These are phyloP conservation scores for Inga oerstediana DNA, from an alignment of 306 rosid genomes.

Conservation along the genomic window DNA sequence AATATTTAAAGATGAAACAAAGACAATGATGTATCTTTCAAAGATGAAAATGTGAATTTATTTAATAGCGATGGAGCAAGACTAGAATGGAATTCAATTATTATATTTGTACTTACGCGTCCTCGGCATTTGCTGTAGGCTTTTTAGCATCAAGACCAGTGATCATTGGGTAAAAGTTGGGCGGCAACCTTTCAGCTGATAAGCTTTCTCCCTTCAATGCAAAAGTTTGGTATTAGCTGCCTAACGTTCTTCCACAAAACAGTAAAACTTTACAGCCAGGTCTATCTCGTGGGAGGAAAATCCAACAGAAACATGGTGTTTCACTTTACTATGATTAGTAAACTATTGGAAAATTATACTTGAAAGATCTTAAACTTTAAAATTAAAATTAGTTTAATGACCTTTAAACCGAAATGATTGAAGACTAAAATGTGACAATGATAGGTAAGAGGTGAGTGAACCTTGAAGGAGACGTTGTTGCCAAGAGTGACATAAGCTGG, in stretches of 20 bases:
- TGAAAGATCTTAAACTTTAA: not conserved
- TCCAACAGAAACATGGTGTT: not conserved
- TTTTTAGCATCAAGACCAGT: conserved; percentile 63
- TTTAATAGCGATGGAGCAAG: not conserved
- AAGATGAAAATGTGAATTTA: not conserved
- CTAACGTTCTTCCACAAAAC: not conserved
- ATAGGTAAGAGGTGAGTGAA: conserved; percentile 21
- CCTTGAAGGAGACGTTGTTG: conserved; percentile 55
- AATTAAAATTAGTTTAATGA: not conserved
- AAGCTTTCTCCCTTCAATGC: conserved; percentile 77
- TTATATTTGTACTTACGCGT: conserved; percentile 63
- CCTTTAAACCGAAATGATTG: not conserved
- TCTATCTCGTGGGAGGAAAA: not conserved
- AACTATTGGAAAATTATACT: not conserved
- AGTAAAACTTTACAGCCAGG: not conserved
- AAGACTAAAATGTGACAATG: not conserved
- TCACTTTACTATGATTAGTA: not conserved
- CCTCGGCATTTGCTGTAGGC: conserved; percentile 51
- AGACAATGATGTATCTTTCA: not conserved
- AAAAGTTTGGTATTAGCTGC: not conserved
- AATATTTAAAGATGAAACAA: not conserved
- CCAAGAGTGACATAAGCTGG: conserved; percentile 60
- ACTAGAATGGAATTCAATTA: not conserved
- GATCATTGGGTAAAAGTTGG: conserved; percentile 56
- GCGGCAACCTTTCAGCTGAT: conserved; percentile 47